These are phyloP conservation scores for Russula griseocarnosa DNA, from an alignment of 768 basidiomycete genomes.

Conservation along the genomic window DNA sequence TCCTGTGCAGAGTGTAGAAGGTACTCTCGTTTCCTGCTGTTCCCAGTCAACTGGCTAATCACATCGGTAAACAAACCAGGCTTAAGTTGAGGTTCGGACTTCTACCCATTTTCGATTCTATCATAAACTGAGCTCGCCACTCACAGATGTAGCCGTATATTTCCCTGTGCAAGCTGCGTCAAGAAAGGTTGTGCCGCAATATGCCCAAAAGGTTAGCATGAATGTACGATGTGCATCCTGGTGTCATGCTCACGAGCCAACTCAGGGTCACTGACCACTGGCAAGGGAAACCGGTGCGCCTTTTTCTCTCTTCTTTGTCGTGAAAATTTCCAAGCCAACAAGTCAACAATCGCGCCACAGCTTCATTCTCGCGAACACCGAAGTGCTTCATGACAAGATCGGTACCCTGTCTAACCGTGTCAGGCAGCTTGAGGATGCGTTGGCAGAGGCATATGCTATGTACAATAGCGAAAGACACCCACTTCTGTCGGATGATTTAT, in stretches of 20 bases:
- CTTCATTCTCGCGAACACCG: slow-evolving; percentile 69
- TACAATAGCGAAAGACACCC: slow-evolving; percentile 52
- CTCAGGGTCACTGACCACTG: slow-evolving; percentile 64
- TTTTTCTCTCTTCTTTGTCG: slow-evolving; percentile 6
- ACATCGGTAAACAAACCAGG: slow-evolving; percentile 40
- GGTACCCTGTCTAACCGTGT: slow-evolving; percentile 55
- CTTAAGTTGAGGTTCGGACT: slow-evolving; percentile 60
- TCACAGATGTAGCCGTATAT: slow-evolving; percentile 56
- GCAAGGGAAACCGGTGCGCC: slow-evolving; percentile 63
- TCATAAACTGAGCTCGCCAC: neutral
- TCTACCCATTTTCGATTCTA: slow-evolving; percentile 24
- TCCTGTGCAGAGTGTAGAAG: slow-evolving; percentile 70
- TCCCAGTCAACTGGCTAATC: slow-evolving; percentile 18
- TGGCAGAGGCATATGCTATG: slow-evolving; percentile 48
- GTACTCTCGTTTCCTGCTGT: slow-evolving; percentile 35
- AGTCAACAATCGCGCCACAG: slow-evolving; percentile 34
- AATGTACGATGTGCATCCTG: neutral
- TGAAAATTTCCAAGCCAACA: slow-evolving; percentile 24
- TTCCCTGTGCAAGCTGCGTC: slow-evolving; percentile 50
- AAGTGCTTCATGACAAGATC: slow-evolving; percentile 66
- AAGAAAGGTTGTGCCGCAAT: slow-evolving; percentile 49
- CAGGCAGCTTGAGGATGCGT: slow-evolving; percentile 64
- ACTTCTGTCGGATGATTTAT: slow-evolving; percentile 55
- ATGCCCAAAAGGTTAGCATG: slow-evolving; percentile 55
- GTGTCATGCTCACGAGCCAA: slow-evolving; percentile 7